These are phyloP conservation scores for Debaryomyces psychrophilus DNA, from an alignment of 1,139 yeast species.

Conservation along the genomic window DNA sequence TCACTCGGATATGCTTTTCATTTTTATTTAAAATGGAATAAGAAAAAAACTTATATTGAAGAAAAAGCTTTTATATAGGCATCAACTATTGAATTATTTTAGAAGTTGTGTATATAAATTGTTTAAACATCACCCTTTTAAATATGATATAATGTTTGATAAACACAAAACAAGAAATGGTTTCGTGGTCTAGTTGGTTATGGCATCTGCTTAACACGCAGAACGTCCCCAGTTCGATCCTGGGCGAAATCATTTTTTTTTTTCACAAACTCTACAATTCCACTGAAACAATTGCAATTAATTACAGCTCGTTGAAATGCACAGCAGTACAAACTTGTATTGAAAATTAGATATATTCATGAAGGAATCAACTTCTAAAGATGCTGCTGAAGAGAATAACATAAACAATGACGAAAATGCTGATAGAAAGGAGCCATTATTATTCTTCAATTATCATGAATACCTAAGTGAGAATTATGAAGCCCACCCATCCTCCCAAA, in stretches of 20 bases:
- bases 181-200: conserved; percentile 95
- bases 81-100: background rate
- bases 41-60: background rate
- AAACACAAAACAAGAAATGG: conserved; percentile 27
- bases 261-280: no score
- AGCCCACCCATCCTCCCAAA: conserved; percentile 14
- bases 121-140: no score
- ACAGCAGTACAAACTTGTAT: background rate
- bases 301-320: background rate
- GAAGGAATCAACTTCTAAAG: conserved; percentile 21
- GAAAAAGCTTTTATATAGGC: conserved; percentile 2
- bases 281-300: background rate
- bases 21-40: background rate
- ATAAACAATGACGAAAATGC: conserved; percentile 1
- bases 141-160: no score
- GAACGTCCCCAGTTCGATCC: conserved; percentile 93
- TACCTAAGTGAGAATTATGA: conserved; percentile 41
- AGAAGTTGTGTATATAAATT: background rate
- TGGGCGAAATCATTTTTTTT: conserved; percentile 16
- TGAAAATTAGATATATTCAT: background rate
- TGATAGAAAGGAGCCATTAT: conserved; percentile 18
- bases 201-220: conserved; percentile 99
- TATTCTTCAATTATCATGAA: conserved; percentile 71
- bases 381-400: conserved; percentile 9
- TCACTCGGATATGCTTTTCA: background rate